Evolutionary conservation across 2,329 filamentous ascomycete species (phyloP).

Genomic region (Paecilomyces variotii): DNA sequence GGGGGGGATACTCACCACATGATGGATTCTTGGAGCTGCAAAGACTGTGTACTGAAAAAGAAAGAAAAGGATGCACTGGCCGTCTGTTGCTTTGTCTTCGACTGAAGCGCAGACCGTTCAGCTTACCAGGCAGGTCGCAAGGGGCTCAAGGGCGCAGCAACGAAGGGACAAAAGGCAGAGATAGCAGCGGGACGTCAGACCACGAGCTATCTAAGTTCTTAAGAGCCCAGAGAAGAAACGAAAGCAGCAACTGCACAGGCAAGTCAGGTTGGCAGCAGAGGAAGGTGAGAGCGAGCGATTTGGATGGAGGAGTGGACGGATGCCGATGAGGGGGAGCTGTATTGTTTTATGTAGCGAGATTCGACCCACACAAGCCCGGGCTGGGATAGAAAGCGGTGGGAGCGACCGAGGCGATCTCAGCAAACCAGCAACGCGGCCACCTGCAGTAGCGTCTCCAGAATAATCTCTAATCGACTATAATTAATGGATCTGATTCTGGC

Average conservation of each 20-base stretch:
- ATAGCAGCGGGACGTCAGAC: background rate
- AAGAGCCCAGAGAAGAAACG: background rate
- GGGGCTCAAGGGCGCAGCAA: background rate
- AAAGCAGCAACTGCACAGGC: background rate
- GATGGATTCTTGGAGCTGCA: constrained; percentile 9
- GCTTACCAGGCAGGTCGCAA: background rate
- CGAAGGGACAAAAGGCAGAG: no score
- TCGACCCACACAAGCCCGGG: constrained; percentile 15
- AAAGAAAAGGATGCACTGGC: background rate
- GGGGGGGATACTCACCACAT: constrained; percentile 26
- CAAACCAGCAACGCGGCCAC: constrained; percentile 7
- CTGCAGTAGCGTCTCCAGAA: constrained; percentile 1
- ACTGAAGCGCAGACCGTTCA: background rate
- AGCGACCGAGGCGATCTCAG: constrained; percentile 8
- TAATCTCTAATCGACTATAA: constrained; percentile 3
- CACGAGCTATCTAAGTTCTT: background rate
- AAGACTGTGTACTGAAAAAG: constrained; percentile 2
- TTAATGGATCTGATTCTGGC: constrained; percentile 3
- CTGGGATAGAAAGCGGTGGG: constrained; percentile 11
- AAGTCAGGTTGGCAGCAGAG: background rate
- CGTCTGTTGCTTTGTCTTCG: constrained; percentile 1
- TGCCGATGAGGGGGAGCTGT: constrained; percentile 1
- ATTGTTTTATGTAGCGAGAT: constrained; percentile 22
- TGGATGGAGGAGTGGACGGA: constrained; percentile 2
- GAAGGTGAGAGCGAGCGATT: background rate